Conservation (phyloP, 2,329 filamentous ascomycete species). For the Gyromitra esculenta region DNA sequence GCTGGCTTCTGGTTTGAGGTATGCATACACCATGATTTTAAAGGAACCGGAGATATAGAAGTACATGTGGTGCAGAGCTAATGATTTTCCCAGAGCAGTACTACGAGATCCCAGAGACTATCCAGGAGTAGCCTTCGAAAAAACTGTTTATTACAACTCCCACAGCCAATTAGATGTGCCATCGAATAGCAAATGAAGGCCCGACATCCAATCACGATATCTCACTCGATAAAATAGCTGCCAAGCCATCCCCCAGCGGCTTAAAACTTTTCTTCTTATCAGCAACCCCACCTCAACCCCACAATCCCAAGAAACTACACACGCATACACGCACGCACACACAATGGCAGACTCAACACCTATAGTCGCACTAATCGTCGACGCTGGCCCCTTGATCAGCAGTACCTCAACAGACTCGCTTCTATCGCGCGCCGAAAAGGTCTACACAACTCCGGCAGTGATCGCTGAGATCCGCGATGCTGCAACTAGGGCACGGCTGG, state of each 20-base stretch:
- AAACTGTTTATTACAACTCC: too few relatives aligned
- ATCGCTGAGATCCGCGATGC: conserved; percentile 87
- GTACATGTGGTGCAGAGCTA: too few relatives aligned
- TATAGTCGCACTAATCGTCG: conserved; percentile 79
- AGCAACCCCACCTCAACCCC: conserved; percentile 14
- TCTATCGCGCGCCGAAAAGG: conserved; percentile 76
- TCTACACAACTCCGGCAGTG: conserved; percentile 86
- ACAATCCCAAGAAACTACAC: neutral
- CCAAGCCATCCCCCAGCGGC: conserved; percentile 15
- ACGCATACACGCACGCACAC: neutral
- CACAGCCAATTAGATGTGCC: too few relatives aligned
- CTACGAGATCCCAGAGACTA: too few relatives aligned
- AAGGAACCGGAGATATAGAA: too few relatives aligned
- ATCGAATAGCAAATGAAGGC: too few relatives aligned
- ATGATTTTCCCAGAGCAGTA: too few relatives aligned
- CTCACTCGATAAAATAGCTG: neutral
- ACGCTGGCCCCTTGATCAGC: conserved; percentile 91
- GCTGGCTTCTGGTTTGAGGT: too few relatives aligned
- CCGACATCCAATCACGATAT: neutral
- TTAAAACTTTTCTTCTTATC: conserved; percentile 26
- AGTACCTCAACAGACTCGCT: conserved; percentile 87
- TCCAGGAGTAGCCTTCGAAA: too few relatives aligned
- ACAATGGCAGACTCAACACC: conserved; percentile 34
- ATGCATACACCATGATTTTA: too few relatives aligned
- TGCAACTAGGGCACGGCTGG: conserved; percentile 79